phyloP scores from a whole-genome alignment of 1,139 yeast genomes.

The Kodamaea ohmeri region DNA sequence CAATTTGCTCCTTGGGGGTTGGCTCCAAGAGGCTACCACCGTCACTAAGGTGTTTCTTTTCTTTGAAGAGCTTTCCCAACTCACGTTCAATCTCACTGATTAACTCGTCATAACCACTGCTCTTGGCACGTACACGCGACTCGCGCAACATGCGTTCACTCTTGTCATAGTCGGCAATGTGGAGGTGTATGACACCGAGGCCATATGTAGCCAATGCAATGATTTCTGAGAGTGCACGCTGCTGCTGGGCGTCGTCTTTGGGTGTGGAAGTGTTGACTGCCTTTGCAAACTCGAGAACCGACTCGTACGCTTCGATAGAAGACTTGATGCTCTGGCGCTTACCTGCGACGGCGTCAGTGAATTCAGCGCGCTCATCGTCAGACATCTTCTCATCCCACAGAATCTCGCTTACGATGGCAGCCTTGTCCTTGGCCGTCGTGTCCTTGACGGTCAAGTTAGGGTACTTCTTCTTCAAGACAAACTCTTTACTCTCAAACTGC shows the following conservation, averaged over 20 bases:
- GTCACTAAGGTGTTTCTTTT: constrained; percentile 36
- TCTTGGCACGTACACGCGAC: constrained; percentile 68
- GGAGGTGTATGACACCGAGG: constrained; percentile 73
- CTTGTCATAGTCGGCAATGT: constrained; percentile 49
- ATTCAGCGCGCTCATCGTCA: constrained; percentile 17
- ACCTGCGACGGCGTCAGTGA: constrained; percentile 22
- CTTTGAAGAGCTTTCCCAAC: constrained; percentile 55
- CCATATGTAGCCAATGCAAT: constrained; percentile 84
- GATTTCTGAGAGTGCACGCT: constrained; percentile 8
- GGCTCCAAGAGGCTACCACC: constrained; percentile 11
- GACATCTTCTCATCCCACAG: constrained; percentile 13
- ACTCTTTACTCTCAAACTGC: constrained; percentile 54
- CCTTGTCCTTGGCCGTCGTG: constrained; percentile 13
- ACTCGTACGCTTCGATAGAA: constrained; percentile 48
- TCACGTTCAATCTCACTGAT: constrained; percentile 66
- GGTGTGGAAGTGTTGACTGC: constrained; percentile 16
- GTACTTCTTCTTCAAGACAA: constrained; percentile 26
- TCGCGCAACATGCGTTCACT: constrained; percentile 67
- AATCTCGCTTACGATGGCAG: too few relatives aligned
- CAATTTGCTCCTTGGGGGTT: constrained; percentile 8
- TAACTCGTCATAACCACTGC: constrained; percentile 63
- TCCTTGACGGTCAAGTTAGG: background rate
- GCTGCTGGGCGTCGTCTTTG: constrained; percentile 5
- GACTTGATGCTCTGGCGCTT: constrained; percentile 43
- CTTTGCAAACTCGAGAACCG: constrained; percentile 56